Base-by-base conservation (phyloP, 2,329 filamentous ascomycete genomes). In the Penicillium paneum region DNA sequence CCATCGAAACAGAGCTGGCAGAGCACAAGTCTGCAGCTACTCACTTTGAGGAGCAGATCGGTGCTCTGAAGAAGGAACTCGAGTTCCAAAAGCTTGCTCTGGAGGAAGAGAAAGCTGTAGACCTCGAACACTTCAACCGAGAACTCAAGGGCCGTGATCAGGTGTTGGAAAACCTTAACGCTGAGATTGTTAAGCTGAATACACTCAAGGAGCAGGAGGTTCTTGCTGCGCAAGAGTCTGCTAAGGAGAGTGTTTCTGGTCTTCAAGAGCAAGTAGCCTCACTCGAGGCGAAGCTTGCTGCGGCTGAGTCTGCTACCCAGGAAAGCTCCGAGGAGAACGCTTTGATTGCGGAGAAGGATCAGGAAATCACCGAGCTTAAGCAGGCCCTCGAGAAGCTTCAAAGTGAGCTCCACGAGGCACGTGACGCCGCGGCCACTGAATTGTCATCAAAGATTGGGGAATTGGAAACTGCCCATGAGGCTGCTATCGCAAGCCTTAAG, bases 161-260 rank as follows among this genome's bases (percentile, higher is more conserved):
- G 24, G 72, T 74, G 3, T 69, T 74, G 32, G 70, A 74, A 24
- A 73, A 68, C 32, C 66, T 75, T 21, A 69, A 76, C 44, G 64
- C 64, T 19, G 75, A 77, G 54, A 68, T 72, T 47, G 62, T 71
- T 21, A 69, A 68, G 48, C 52, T 75, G 26, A 63, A 65, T 32
- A 57, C 68, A 28, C 56, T 67, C 24, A 78, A 75, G 51, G 70
- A 73, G 26, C 61, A 74, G 48, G 70, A 71, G 39, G 61, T 71
- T 26, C 62, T 59, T 35, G 67, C 71, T 13, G 70, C 71, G 19
- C 67, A 71, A 42, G 68, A 75, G 21, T 61, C 65, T 38, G 63
- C 69, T 2, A 62, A 68, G 12, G 56, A 68, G 41, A 65, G 64
- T 13, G 52, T 67, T 15, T 56, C 65, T 2, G 56, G 58, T 13